A percentile compares a stretch with the other conserved stretches of the same genome.
phyloP scores from a whole-genome alignment of 73 alveolate genomes.

The Urostyla sp. region DNA sequence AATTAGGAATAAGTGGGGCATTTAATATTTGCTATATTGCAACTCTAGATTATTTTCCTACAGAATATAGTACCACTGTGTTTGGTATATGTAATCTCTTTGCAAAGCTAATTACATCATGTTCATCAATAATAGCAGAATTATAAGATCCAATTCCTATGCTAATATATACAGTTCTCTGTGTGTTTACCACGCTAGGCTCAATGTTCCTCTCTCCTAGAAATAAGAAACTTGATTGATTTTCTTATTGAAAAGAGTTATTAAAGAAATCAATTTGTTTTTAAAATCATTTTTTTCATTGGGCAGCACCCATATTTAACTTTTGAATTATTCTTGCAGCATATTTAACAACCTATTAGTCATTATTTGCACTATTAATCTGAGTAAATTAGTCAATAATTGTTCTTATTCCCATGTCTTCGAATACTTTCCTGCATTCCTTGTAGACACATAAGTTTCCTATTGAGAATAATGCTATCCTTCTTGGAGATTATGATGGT shows the following conservation, averaged over 20 bases:
- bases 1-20: conserved; percentile 41
- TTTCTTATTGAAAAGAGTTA: no score
- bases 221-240: no score
- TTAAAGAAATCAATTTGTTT: no score
- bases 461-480: conserved; percentile 96
- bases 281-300: no score
- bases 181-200: conserved; percentile 26
- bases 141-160: conserved; percentile 33
- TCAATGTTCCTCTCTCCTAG: no score
- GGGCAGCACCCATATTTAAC: conserved; percentile 37
- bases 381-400: conserved; percentile 81
- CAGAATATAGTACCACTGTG: conserved; percentile 15
- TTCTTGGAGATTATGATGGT: conserved; percentile 89
- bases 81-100: conserved; percentile 48
- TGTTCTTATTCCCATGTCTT: conserved; percentile 87
- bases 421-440: conserved; percentile 91
- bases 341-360: conserved; percentile 80
- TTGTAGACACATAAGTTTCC: conserved; percentile 96
- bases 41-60: conserved; percentile 57
- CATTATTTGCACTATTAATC: conserved; percentile 52
- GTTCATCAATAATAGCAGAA: conserved; percentile 49
- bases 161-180: conserved; percentile 12
- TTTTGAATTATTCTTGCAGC: conserved; percentile 82
- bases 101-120: conserved; percentile 32
- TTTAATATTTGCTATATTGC: conserved; percentile 21